Conservation (phyloP, 768 basidiomycete species). For the Xerocomus spinulosus region DNA sequence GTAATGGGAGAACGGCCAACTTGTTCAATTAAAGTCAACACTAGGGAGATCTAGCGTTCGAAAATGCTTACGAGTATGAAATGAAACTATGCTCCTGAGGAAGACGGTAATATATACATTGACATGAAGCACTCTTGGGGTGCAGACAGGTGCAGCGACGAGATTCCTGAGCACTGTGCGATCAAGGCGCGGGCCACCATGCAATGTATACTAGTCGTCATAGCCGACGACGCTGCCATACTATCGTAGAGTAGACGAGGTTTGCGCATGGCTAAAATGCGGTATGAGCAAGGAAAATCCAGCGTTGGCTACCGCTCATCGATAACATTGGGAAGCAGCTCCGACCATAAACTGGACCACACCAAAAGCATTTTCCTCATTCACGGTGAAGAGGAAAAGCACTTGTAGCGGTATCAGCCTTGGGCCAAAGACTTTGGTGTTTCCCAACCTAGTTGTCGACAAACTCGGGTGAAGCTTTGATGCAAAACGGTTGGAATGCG, state of each 20-base stretch:
- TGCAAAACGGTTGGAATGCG: not conserved
- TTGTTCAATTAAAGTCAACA: too few relatives aligned
- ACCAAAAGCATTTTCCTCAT: not conserved
- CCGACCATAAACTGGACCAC: not conserved
- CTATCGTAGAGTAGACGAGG: too few relatives aligned
- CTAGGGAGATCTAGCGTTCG: too few relatives aligned
- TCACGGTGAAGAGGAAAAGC: not conserved
- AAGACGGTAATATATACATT: too few relatives aligned
- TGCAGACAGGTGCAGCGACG: too few relatives aligned
- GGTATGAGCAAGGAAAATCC: not conserved
- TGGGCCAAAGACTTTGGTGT: not conserved
- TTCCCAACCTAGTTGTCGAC: not conserved
- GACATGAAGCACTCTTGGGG: too few relatives aligned
- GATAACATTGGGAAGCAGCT: not conserved
- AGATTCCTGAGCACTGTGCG: too few relatives aligned
- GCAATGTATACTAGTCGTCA: too few relatives aligned
- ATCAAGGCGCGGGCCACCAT: too few relatives aligned
- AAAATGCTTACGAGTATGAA: too few relatives aligned
- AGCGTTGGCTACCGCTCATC: not conserved
- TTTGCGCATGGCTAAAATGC: not conserved
- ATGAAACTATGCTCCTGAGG: too few relatives aligned
- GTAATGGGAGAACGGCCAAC: not conserved
- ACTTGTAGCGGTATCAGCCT: not conserved
- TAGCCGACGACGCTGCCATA: too few relatives aligned
- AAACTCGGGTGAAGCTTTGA: not conserved